Conservation (phyloP, 1,284 basidiomycete species). For the Cutaneotrichosporon mucoides region DNA sequence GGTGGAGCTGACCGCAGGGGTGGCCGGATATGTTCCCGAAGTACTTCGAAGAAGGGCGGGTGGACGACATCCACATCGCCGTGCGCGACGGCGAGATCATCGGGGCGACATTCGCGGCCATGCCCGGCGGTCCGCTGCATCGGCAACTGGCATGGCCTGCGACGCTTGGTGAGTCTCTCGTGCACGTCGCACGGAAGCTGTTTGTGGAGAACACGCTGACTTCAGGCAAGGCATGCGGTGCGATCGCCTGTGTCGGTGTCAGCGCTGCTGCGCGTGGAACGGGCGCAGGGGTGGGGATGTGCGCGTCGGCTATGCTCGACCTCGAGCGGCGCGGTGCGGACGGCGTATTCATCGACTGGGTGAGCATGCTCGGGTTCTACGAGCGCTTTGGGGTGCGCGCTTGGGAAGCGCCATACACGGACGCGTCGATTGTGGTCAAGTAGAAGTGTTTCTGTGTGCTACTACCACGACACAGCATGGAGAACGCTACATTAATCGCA, state of each 20-base stretch:
- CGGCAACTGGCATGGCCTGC: constrained; percentile 17
- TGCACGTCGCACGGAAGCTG: background rate
- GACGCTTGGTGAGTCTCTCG: constrained; percentile 14
- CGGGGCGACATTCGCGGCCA: constrained; percentile 21
- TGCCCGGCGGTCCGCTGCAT: constrained; percentile 9
- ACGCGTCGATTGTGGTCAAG: background rate
- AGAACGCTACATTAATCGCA: too few relatives aligned
- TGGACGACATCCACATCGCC: constrained; percentile 20
- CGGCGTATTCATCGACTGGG: constrained; percentile 31
- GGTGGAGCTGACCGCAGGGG: constrained; percentile 15
- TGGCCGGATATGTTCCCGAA: constrained; percentile 27
- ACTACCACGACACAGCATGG: too few relatives aligned
- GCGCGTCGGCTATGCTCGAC: constrained; percentile 16
- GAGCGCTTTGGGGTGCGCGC: constrained; percentile 18
- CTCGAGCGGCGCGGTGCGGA: constrained; percentile 22
- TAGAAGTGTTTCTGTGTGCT: background rate
- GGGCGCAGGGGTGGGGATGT: constrained; percentile 22
- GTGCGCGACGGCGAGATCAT: constrained; percentile 15
- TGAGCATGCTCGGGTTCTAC: constrained; percentile 25
- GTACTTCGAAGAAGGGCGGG: constrained; percentile 13
- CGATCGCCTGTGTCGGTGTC: constrained; percentile 25
- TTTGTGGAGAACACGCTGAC: background rate
- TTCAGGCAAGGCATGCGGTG: constrained; percentile 19
- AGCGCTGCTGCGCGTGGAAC: constrained; percentile 6
- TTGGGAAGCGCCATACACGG: constrained; percentile 21